phyloP scores from a whole-genome alignment of 768 basidiomycete species.

The Boletus sensibilis region DNA sequence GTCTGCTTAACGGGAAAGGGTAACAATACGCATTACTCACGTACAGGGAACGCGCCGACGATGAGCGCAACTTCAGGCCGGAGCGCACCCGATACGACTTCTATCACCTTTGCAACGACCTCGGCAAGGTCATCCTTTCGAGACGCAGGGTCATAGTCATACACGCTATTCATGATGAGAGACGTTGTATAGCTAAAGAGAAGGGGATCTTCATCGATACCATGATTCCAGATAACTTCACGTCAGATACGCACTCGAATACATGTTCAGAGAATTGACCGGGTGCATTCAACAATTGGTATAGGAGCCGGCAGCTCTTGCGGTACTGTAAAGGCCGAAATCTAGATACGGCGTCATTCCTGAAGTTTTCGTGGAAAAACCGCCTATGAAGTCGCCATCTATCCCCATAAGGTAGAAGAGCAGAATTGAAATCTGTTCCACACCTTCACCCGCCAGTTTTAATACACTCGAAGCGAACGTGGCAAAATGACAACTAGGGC shows the following conservation, averaged over 20 bases:
- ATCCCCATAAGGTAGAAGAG: slow-evolving; percentile 17
- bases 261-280: slow-evolving; percentile 32
- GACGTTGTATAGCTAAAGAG: slow-evolving; percentile 1
- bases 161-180: slow-evolving; percentile 1
- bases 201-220: too few relatives aligned
- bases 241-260: slow-evolving; percentile 21
- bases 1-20: neutral
- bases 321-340: slow-evolving; percentile 29
- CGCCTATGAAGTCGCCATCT: slow-evolving; percentile 19
- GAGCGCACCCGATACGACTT: neutral
- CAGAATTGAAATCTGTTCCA: slow-evolving; percentile 7
- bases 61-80: neutral
- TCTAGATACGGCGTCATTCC: slow-evolving; percentile 6
- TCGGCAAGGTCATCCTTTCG: neutral
- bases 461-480: too few relatives aligned
- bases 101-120: neutral
- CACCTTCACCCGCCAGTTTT: too few relatives aligned
- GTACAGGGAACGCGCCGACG: too few relatives aligned
- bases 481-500: too few relatives aligned
- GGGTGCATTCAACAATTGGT: slow-evolving; percentile 31
- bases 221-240: too few relatives aligned
- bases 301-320: slow-evolving; percentile 30
- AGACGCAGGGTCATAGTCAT: slow-evolving; percentile 8
- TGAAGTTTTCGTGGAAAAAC: slow-evolving; percentile 15
- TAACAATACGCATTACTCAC: too few relatives aligned